A percentile compares a stretch with the other conserved stretches of the same genome.
Evolutionary conservation across 176 grass and related monocot species (phyloP).

Genomic region (Carex cristatella): DNA sequence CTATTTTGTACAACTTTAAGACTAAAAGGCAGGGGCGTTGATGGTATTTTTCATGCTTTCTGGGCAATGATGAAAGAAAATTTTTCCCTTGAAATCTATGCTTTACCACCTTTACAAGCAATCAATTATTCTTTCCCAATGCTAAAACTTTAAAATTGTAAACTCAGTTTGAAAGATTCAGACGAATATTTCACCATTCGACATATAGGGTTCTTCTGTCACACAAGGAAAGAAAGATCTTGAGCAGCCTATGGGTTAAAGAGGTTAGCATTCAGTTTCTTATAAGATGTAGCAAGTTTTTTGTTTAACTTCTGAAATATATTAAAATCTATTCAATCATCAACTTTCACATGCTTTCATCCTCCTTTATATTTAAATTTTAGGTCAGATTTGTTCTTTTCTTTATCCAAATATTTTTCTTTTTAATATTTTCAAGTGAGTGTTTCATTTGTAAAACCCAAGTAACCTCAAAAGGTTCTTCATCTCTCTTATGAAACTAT

Average conservation of each 20-base stretch:
- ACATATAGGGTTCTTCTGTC: constrained; percentile 62
- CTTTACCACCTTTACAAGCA: neutral
- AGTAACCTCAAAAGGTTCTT: neutral
- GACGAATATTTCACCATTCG: constrained; percentile 85
- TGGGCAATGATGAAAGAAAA: neutral
- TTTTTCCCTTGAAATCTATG: neutral
- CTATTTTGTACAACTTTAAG: no score
- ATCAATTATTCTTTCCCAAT: neutral
- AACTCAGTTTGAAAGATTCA: constrained; percentile 82
- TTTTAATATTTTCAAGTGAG: neutral
- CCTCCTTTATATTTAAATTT: neutral
- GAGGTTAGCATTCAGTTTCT: constrained; percentile 37
- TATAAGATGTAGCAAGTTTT: neutral
- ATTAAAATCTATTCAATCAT: neutral
- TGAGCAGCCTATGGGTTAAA: constrained; percentile 86
- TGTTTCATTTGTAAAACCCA: neutral
- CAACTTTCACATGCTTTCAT: neutral
- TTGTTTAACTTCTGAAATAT: neutral
- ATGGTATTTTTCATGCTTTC: neutral
- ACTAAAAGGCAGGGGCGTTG: no score
- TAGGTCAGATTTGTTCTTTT: neutral
- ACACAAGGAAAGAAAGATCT: constrained; percentile 74
- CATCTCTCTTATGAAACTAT: neutral
- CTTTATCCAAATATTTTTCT: neutral
- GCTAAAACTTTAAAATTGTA: constrained; percentile 1